Conservation (phyloP, 2,329 filamentous ascomycete genomes). For the Diaporthe longicolla region DNA sequence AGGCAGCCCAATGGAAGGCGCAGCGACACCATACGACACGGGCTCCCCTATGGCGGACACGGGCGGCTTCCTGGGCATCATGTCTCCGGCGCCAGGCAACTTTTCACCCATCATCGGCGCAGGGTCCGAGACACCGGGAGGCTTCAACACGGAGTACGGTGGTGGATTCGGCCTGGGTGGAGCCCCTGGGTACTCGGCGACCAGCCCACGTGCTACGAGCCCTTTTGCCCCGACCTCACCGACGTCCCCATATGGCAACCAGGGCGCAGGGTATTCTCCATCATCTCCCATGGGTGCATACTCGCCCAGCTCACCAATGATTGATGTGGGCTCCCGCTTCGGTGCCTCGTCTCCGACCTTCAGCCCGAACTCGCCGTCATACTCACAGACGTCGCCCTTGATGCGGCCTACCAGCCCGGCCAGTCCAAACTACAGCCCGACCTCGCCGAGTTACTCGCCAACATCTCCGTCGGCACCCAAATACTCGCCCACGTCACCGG, state of each 20-base stretch:
- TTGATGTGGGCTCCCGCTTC: conserved; percentile 67
- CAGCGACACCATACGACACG: conserved; percentile 94
- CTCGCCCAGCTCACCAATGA: conserved; percentile 81
- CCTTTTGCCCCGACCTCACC: conserved; percentile 79
- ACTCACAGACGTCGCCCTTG: conserved; percentile 74
- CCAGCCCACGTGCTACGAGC: conserved; percentile 80
- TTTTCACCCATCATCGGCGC: conserved; percentile 84
- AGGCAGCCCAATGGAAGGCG: conserved; percentile 82
- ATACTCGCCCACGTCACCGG: conserved; percentile 80
- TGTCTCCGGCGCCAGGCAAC: conserved; percentile 73
- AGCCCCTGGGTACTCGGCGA: conserved; percentile 49
- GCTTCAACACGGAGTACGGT: conserved; percentile 75
- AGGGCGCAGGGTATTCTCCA: conserved; percentile 77
- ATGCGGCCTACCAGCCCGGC: conserved; percentile 68
- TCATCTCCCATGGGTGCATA: conserved; percentile 82
- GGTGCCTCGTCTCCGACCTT: conserved; percentile 72
- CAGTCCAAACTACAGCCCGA: conserved; percentile 75
- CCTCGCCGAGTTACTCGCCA: conserved; percentile 75
- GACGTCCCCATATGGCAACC: conserved; percentile 73
- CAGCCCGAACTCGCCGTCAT: conserved; percentile 74
- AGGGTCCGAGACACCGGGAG: conserved; percentile 78
- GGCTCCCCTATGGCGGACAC: conserved; percentile 84
- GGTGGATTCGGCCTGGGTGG: conserved; percentile 59
- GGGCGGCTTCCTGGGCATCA: conserved; percentile 72
- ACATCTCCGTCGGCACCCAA: conserved; percentile 71